Conservation (phyloP, 331 rosid species). For the Dryas integrifolia region DNA sequence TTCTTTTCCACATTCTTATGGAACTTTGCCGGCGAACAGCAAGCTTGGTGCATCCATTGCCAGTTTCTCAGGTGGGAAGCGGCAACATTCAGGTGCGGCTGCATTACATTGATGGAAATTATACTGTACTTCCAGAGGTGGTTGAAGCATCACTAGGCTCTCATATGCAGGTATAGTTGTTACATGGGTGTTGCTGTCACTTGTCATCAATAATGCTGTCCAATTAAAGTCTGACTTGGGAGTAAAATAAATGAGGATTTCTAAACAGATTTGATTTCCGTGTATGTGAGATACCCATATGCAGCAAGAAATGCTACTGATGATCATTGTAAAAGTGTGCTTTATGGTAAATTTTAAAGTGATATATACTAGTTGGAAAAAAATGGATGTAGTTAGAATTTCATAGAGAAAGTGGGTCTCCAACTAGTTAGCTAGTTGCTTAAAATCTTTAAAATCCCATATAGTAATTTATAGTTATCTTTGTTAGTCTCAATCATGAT, state of each 20-base stretch:
- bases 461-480: not conserved
- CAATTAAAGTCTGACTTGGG: not conserved
- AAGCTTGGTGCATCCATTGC: constrained; percentile 68
- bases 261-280: not conserved
- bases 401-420: not conserved
- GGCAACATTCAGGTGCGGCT: constrained; percentile 82
- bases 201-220: not conserved
- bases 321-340: not conserved
- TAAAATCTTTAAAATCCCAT: not conserved
- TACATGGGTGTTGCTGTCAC: not conserved
- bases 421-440: constrained; percentile 1
- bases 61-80: constrained; percentile 92
- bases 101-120: constrained; percentile 93
- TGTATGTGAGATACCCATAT: not conserved
- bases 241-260: constrained; percentile 6
- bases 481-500: not conserved
- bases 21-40: constrained; percentile 88
- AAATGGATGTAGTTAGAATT: not conserved
- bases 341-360: not conserved
- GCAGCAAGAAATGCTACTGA: not conserved
- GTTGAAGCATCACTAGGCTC: constrained; percentile 95
- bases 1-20: constrained; percentile 82
- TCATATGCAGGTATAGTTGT: constrained; percentile 76
- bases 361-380: not conserved
- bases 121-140: constrained; percentile 90